A percentile compares a stretch with the other conserved stretches of the same genome.
Evolutionary conservation across 306 rosid species (phyloP).

Genomic region (Acacia melanoxylon): DNA sequence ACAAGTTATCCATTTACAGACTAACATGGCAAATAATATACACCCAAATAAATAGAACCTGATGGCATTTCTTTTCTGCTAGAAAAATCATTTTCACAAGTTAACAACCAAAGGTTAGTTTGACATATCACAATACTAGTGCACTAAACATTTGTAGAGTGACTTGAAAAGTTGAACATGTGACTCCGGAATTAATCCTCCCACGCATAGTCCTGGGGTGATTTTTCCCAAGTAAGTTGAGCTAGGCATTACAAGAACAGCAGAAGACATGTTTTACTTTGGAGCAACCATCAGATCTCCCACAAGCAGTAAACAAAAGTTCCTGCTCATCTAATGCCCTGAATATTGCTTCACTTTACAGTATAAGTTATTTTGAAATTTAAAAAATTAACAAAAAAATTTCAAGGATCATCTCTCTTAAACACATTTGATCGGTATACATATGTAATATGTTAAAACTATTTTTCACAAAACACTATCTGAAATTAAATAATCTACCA

Average conservation of each 20-base stretch:
- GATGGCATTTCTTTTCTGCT: background rate
- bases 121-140: background rate
- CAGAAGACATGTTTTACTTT: background rate
- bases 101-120: background rate
- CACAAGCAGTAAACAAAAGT: slow-evolving; percentile 3
- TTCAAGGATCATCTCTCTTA: background rate
- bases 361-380: background rate
- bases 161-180: background rate
- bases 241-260: background rate
- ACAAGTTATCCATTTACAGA: background rate
- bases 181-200: background rate
- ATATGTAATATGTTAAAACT: background rate
- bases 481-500: background rate
- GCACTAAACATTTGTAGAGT: background rate
- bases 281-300: background rate
- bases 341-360: background rate
- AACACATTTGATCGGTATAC: background rate
- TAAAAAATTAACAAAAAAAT: background rate
- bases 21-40: background rate
- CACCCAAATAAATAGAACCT: background rate
- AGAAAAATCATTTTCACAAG: background rate
- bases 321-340: background rate
- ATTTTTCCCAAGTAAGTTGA: background rate
- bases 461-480: background rate
- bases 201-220: background rate